Evolutionary conservation across 257 asterid genomes (phyloP).

Genomic region (Nicotiana paniculata): DNA sequence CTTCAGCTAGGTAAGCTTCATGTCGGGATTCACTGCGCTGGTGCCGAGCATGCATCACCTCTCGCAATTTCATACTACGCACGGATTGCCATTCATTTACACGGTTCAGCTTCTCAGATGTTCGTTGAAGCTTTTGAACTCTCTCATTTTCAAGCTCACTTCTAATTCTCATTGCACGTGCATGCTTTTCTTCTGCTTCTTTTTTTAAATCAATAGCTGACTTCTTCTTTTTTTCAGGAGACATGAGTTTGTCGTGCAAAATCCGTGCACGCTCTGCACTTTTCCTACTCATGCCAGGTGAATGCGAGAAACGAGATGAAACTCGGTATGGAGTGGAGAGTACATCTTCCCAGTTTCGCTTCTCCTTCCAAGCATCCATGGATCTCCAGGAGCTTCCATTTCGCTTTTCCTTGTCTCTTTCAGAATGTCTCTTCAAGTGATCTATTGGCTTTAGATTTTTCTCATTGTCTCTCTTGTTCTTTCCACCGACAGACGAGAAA

Average conservation of each 20-base stretch:
- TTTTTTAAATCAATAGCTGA: constrained; percentile 77
- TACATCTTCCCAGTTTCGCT: constrained; percentile 96
- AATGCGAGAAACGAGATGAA: constrained; percentile 86
- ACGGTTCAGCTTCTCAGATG: constrained; percentile 89
- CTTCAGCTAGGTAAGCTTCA: constrained; percentile 89
- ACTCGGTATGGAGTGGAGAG: constrained; percentile 76
- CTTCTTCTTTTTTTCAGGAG: constrained; percentile 94
- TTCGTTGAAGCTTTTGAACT: constrained; percentile 89
- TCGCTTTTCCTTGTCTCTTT: constrained; percentile 71
- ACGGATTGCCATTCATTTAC: constrained; percentile 92
- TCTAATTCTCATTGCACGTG: constrained; percentile 94
- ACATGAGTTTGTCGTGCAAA: constrained; percentile 95
- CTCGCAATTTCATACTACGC: constrained; percentile 83
- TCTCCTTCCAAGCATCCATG: constrained; percentile 99
- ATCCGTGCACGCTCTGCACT: constrained; percentile 77
- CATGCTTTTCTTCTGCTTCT: constrained; percentile 97
- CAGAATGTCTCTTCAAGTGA: constrained; percentile 45
- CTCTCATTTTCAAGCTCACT: constrained; percentile 93
- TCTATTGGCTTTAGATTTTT: constrained; percentile 50
- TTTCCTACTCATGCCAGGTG: constrained; percentile 85
- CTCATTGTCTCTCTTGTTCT: constrained; percentile 48
- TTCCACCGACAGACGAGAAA: constrained; percentile 31
- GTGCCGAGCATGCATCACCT: constrained; percentile 87
- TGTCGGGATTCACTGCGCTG: constrained; percentile 89
- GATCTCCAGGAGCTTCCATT: constrained; percentile 57